Percentiles rank a stretch among this genome's conserved stretches.
Conservation (phyloP, 805 yeast genomes). For the Lipomyces japonicus region DNA sequence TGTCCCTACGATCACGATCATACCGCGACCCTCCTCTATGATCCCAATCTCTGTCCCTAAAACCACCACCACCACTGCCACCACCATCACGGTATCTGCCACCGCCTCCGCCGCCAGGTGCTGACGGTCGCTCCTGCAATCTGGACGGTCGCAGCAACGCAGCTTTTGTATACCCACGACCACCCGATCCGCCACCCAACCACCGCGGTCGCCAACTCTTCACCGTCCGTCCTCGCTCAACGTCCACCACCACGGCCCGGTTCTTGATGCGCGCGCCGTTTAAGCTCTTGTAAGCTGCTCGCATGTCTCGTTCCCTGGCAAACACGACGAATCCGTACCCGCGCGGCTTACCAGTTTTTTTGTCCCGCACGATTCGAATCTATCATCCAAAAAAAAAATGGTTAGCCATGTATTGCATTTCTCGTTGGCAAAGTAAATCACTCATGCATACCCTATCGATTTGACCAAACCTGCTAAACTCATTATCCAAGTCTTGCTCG, state of each 20-base stretch:
- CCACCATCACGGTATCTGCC: conserved; percentile 13
- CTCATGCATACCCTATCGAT: conserved; percentile 49
- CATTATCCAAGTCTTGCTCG: conserved; percentile 64
- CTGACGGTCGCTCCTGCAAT: conserved; percentile 18
- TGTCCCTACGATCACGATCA: neutral
- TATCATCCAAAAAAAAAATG: conserved; percentile 4
- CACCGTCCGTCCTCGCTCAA: conserved; percentile 41
- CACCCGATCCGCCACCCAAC: conserved; percentile 93
- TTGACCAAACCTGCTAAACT: conserved; percentile 63
- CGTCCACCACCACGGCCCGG: conserved; percentile 47
- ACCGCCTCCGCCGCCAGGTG: conserved; percentile 8
- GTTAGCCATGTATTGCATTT: neutral
- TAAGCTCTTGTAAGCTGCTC: conserved; percentile 56
- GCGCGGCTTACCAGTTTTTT: conserved; percentile 51
- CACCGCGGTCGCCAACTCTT: conserved; percentile 41
- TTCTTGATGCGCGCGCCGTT: conserved; percentile 52
- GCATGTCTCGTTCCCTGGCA: conserved; percentile 56
- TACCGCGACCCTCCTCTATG: conserved; percentile 6
- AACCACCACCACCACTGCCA: conserved; percentile 16
- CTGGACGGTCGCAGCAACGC: conserved; percentile 24
- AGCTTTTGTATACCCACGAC: conserved; percentile 56
- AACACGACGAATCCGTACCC: conserved; percentile 86
- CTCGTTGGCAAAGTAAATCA: neutral
- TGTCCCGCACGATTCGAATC: conserved; percentile 55
- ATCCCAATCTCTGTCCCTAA: conserved; percentile 15